Base-by-base conservation (phyloP, 805 yeast genomes). In the Kodamaea kakaduensis region DNA sequence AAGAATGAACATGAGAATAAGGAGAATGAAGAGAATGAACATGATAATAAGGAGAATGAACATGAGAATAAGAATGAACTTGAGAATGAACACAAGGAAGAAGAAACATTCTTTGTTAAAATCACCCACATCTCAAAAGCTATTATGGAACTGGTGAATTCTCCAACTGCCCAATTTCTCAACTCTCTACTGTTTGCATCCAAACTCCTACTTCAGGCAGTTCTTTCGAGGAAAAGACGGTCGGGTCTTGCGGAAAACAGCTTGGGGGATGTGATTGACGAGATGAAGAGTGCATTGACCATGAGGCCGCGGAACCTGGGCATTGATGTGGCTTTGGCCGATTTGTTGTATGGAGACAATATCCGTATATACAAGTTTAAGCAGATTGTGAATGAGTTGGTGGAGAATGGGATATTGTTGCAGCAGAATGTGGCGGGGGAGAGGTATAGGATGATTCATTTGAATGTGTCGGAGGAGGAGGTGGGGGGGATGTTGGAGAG, bases 91-190 rank as follows among this genome's bases (percentile, higher is more conserved):
- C n/a, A n/a, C n/a, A 31, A 36, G 17, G 43, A 47, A 7, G 56
- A 61, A 12, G 71, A 70, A 8, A 51, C 61, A 2, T 77, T 71
- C 40, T 61, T 73, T 3, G 89, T 88, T 5, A 75, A 75, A 20
- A 84, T 87, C 14, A 65, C 69, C 8, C 95, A 88, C 57, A 78
- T 90, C 13, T 77, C 83, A 56, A 74, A 71, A 45, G 96, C 96
- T 0, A 79, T 86, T 24, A 72, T 75, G 44, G 96, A 86, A 54
- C 75, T 94, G 0, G 78, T 86, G 5, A 74, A 73, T 40, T 78
- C 95, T 0, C 95, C 96, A 0, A 63, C 77, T n/a, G 56, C 77
- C 0, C 69, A 63, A 36, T 84, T 74, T 46, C 57, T 93, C 14
- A 53, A 62, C 17, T 64, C 77, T 0, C 60, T 87, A 17, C 70